A percentile compares a stretch with the other conserved stretches of the same genome.
These are phyloP conservation scores for Phialemonium atrogriseum DNA, from an alignment of 2,329 filamentous ascomycete genomes.

Conservation along the genomic window DNA sequence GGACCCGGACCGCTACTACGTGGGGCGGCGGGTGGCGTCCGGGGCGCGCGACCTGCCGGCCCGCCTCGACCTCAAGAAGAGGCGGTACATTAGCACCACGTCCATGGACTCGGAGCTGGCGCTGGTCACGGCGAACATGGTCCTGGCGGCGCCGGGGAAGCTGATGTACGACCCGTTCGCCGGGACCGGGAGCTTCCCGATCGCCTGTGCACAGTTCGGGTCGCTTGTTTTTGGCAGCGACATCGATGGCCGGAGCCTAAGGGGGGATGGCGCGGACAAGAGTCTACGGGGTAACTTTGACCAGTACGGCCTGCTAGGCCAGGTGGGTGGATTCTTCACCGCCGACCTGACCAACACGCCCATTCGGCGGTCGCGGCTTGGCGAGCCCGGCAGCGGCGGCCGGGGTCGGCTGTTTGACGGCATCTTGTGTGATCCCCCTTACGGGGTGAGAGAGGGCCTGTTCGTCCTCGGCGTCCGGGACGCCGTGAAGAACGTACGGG, in stretches of 20 bases:
- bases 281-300: constrained; percentile 64
- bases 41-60: constrained; percentile 60
- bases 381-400: constrained; percentile 14
- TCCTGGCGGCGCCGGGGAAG: constrained; percentile 71
- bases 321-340: constrained; percentile 71
- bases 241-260: constrained; percentile 84
- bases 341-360: constrained; percentile 86
- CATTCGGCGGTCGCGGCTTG: constrained; percentile 38
- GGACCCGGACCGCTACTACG: constrained; percentile 55
- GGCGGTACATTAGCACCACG: constrained; percentile 88
- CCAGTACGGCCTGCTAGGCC: constrained; percentile 64
- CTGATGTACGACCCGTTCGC: constrained; percentile 93
- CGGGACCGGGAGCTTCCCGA: constrained; percentile 85
- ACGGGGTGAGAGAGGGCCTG: constrained; percentile 86
- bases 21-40: constrained; percentile 63
- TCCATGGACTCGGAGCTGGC: constrained; percentile 96
- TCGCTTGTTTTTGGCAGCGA: constrained; percentile 79
- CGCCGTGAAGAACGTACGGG: constrained; percentile 46
- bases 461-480: constrained; percentile 77
- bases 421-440: constrained; percentile 92
- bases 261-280: constrained; percentile 54
- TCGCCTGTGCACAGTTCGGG: constrained; percentile 87
- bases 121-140: constrained; percentile 85
- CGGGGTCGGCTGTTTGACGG: constrained; percentile 62
- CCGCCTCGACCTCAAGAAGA: constrained; percentile 85